Base-by-base conservation (phyloP, 805 yeast species). In the Ascoidea rubescens region DNA sequence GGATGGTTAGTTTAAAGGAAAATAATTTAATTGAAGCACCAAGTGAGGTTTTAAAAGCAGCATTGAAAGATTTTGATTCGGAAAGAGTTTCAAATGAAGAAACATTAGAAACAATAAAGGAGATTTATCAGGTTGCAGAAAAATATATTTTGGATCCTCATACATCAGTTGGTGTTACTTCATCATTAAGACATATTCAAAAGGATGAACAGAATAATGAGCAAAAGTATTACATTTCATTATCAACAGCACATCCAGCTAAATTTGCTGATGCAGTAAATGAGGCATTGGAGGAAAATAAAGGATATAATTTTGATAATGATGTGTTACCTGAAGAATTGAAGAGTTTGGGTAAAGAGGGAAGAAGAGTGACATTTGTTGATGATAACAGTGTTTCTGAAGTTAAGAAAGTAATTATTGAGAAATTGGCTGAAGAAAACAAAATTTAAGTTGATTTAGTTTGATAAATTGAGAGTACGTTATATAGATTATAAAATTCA, bases 241-340 rank as follows among this genome's bases (percentile, higher is more conserved):
- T 93, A 54, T 85, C 97, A 8, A 93, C 99, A 49, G 99, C 99
- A 6, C 99, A 93, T 66, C 99, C 99, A 47, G 99, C 99, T 55
- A 93, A 93, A 70, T 93, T 93, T 63, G 87, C 96, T 31, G 97
- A 88, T 57, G 99, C 96, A 50, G 99, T 93, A 31, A 84, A 90
- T 67, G 71, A 77, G 60, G 88, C 98, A 2, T 74, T 93, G 58
- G 64, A 68, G 48, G 74, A 74, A 1, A 74, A 80, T 55, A 78
- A 74, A 10, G 89, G 79, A 21, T 93, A 93, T 70, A 79, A 89
- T 4, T 93, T 93, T 63, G 96, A 88, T 62, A 74, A 74, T 49
- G 88, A 87, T 59, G 97, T 93, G 21, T 75, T 93, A 52, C 98
- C 99, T 45, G 87, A 74, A 32, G 96, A 88, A 69, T 78, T 93